These are phyloP conservation scores for Apostasia ramifera DNA, from an alignment of 106 monocot genomes.

Conservation along the genomic window DNA sequence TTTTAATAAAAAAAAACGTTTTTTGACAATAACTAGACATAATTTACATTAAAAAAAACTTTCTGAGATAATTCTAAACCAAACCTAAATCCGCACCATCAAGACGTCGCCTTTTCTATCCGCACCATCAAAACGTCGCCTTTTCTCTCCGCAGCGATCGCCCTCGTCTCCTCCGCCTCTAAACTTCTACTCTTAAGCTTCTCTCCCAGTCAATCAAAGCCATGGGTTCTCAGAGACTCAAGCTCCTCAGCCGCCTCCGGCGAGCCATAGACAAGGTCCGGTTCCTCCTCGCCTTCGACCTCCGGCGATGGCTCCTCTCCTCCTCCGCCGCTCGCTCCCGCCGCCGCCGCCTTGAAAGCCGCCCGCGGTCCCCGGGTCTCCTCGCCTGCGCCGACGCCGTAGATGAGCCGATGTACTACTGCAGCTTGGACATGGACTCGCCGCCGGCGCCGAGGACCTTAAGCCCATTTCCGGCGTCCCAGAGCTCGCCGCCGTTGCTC, in stretches of 20 bases:
- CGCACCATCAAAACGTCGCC: background rate
- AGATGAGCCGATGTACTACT: background rate
- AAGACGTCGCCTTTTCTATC: too few species aligned
- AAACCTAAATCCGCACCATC: too few species aligned
- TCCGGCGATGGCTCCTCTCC: slow-evolving; percentile 35
- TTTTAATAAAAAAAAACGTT: too few species aligned
- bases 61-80: too few species aligned
- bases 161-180: background rate
- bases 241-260: slow-evolving; percentile 19
- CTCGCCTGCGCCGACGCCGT: slow-evolving; percentile 18
- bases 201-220: background rate
- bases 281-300: slow-evolving; percentile 40
- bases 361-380: slow-evolving; percentile 22
- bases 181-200: background rate
- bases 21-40: too few species aligned
- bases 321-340: background rate
- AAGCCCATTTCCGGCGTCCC: slow-evolving; percentile 9
- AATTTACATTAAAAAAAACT: too few species aligned
- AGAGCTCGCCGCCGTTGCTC: slow-evolving; percentile 10
- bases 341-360: slow-evolving; percentile 18
- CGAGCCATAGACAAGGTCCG: slow-evolving; percentile 39
- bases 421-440: background rate
- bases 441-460: slow-evolving; percentile 2
- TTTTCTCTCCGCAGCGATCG: background rate
- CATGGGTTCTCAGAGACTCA: background rate